Percentiles rank a stretch among this genome's conserved stretches.
phyloP scores from a whole-genome alignment of 1,139 yeast genomes.

The Kodamaea sp. region DNA sequence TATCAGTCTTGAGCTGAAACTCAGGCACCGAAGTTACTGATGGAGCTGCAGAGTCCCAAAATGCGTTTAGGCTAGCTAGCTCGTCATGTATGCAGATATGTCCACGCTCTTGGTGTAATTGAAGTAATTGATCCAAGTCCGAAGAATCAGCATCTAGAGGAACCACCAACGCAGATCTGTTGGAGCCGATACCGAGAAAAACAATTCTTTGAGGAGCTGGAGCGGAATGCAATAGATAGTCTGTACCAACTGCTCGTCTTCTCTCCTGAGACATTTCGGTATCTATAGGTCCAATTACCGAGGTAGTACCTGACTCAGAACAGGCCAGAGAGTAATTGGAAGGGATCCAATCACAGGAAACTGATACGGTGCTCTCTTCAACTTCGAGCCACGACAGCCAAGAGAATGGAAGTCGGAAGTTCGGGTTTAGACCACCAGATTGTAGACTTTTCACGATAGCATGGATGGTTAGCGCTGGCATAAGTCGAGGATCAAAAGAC shows the following conservation, averaged over 20 bases:
- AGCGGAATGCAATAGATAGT: constrained; percentile 14
- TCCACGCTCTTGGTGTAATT: neutral
- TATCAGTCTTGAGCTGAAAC: neutral
- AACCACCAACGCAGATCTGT: constrained; percentile 6
- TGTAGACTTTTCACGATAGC: constrained; percentile 4
- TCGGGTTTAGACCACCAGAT: constrained; percentile 2
- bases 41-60: neutral
- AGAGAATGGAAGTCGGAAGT: constrained; percentile 17
- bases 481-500: constrained; percentile 20
- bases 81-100: neutral
- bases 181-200: constrained; percentile 16
- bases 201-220: constrained; percentile 17
- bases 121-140: neutral
- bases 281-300: neutral
- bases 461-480: constrained; percentile 19
- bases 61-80: neutral
- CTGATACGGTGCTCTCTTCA: neutral
- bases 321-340: neutral
- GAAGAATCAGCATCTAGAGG: constrained; percentile 1
- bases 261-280: neutral
- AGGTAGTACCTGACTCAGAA: neutral
- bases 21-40: neutral
- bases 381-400: constrained; percentile 20
- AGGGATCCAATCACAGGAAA: neutral
- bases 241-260: constrained; percentile 10